Evolutionary conservation across 1,284 basidiomycete genomes (phyloP).

Genomic region (Mycena sp.): DNA sequence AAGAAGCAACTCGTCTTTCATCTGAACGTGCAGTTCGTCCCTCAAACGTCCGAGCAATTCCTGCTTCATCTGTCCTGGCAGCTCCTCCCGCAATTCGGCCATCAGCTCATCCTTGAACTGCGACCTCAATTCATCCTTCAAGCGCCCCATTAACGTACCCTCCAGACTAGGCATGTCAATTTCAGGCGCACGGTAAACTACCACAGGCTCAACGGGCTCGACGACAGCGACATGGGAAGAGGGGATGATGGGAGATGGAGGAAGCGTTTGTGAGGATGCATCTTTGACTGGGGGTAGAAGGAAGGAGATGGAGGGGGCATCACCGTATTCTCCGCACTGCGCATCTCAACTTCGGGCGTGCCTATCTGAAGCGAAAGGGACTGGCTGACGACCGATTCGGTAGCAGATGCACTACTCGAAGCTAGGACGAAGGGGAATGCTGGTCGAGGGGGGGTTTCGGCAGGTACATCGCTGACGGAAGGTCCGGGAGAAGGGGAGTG

Average conservation of each 20-base stretch:
- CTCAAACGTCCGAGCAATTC: too few species aligned
- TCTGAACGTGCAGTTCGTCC: constrained; percentile 15
- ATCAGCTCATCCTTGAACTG: constrained; percentile 17
- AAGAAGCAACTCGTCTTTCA: constrained; percentile 18
- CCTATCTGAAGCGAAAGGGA: too few species aligned
- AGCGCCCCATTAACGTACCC: constrained; percentile 7
- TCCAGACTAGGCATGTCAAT: constrained; percentile 24
- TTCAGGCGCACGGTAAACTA: constrained; percentile 6
- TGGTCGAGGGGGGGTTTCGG: not conserved
- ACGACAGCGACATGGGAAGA: not conserved
- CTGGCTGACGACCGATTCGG: too few species aligned
- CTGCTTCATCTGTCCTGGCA: constrained; percentile 1
- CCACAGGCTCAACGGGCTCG: not conserved
- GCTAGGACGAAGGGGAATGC: too few species aligned
- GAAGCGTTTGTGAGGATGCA: too few species aligned
- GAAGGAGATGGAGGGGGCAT: too few species aligned
- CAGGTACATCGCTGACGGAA: not conserved
- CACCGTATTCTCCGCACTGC: too few species aligned
- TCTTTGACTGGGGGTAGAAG: too few species aligned
- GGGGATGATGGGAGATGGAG: not conserved
- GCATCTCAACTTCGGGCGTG: too few species aligned
- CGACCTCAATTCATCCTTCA: constrained; percentile 22
- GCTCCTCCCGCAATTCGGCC: constrained; percentile 11
- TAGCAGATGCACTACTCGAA: too few species aligned
- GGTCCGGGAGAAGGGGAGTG: not conserved